These are phyloP conservation scores for Trichophyton schoenleinii DNA, from an alignment of 2,329 filamentous ascomycete genomes.

Conservation along the genomic window DNA sequence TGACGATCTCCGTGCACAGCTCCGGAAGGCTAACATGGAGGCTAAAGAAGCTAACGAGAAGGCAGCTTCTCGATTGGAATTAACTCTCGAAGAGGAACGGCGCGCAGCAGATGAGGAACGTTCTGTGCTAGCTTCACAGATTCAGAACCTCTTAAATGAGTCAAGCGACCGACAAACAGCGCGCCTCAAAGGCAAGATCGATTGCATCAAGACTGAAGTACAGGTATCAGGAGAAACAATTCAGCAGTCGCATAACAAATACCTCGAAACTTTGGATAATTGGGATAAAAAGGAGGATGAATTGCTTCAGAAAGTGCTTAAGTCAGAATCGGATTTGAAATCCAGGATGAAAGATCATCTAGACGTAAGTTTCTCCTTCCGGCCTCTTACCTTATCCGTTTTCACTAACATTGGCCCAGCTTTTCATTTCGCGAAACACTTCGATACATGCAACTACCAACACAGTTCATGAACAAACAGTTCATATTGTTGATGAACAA, in stretches of 20 bases:
- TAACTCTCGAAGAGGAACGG: constrained; percentile 64
- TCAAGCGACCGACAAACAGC: constrained; percentile 62
- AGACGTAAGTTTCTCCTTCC: constrained; percentile 44
- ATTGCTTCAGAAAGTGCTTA: constrained; percentile 57
- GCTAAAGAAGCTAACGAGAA: constrained; percentile 56
- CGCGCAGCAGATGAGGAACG: constrained; percentile 60
- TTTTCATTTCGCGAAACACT: constrained; percentile 39
- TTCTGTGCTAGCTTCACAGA: constrained; percentile 59
- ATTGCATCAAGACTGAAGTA: constrained; percentile 52
- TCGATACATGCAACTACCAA: constrained; percentile 73
- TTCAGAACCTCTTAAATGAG: constrained; percentile 61
- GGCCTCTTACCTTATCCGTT: neutral
- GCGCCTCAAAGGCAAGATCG: constrained; percentile 53
- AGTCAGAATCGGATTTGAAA: constrained; percentile 66
- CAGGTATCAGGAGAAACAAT: constrained; percentile 51
- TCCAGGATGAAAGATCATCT: constrained; percentile 75
- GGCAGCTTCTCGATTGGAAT: constrained; percentile 54
- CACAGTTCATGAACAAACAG: constrained; percentile 79
- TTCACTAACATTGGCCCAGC: constrained; percentile 6
- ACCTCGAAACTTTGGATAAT: constrained; percentile 57
- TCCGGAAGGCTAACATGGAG: constrained; percentile 56
- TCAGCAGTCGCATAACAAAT: constrained; percentile 52
- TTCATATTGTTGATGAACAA: constrained; percentile 80
- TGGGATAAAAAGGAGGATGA: constrained; percentile 60
- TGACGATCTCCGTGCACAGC: constrained; percentile 56